phyloP scores from a whole-genome alignment of 2,329 filamentous ascomycete species.

The Colletotrichum simmondsii region DNA sequence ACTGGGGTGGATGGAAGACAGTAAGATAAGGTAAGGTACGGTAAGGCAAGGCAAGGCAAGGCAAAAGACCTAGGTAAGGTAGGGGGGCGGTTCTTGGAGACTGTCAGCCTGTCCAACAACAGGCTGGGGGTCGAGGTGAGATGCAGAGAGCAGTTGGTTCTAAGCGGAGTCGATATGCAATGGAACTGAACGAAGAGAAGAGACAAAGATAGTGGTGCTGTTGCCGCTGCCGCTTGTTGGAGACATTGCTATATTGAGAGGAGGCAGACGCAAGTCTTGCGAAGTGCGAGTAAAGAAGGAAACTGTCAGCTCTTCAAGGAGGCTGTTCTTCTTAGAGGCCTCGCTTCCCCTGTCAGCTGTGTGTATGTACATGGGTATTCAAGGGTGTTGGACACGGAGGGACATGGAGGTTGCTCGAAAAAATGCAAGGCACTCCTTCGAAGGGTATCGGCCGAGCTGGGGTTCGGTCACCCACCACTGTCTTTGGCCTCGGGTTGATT shows the following conservation, averaged over 20 bases:
- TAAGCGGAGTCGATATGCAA: constrained; percentile 47
- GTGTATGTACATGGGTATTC: constrained; percentile 33
- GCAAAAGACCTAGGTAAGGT: background rate
- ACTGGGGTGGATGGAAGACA: constrained; percentile 25
- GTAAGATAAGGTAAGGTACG: constrained; percentile 20
- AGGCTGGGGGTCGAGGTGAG: constrained; percentile 39
- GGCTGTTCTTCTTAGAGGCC: constrained; percentile 39
- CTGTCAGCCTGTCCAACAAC: constrained; percentile 50
- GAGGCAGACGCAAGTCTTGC: constrained; percentile 34
- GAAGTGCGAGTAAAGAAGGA: constrained; percentile 41
- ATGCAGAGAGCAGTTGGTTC: constrained; percentile 40
- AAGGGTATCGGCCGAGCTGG: constrained; percentile 32
- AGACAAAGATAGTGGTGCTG: constrained; percentile 42
- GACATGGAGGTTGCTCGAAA: constrained; percentile 15
- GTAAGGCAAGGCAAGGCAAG: constrained; percentile 24
- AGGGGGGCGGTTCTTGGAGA: constrained; percentile 18
- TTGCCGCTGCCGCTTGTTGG: constrained; percentile 41
- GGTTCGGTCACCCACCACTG: constrained; percentile 30
- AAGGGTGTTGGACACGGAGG: constrained; percentile 25
- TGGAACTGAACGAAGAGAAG: constrained; percentile 49
- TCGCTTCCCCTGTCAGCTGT: constrained; percentile 41
- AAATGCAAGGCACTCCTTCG: constrained; percentile 40
- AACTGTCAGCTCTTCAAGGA: constrained; percentile 36
- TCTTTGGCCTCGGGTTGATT: constrained; percentile 32
- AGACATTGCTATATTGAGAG: constrained; percentile 55